Evolutionary conservation across 345 rosid genomes (phyloP), one percentile per base, ranked within the genome.

Genomic region (Aquilaria malaccensis): DNA sequence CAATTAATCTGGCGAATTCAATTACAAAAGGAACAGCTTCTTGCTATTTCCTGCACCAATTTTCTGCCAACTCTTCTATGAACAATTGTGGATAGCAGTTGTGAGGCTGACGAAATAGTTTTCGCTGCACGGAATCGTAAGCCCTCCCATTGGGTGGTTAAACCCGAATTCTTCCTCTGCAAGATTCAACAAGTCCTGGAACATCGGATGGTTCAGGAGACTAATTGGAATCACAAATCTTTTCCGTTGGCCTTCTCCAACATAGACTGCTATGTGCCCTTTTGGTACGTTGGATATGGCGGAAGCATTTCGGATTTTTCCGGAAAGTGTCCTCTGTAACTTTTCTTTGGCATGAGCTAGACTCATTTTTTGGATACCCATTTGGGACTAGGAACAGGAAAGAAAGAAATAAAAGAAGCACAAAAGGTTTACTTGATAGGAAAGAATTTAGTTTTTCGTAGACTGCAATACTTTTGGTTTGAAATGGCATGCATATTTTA

Each of bases 101-200:
- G 62, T 65, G 22, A 66, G 51, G n/a, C 45, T 50, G 14, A 66
- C 43, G 63, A 66, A 66, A 31, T 51, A 58, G 50, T 66, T 56
- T 66, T 66, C 62, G 41, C 50, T 58, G 62, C 69, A 66, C 13
- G 63, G 62, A 50, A 66, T 29, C 9, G 69, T 66, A 50, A 66
- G 69, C 7, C 69, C 69, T 7, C 69, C 63, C 61, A 58, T 58
- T 1, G 63, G 58, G 50, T 66, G 58, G 41, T 66, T 66, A 62
- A 57, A 66, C 22, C 69, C 69, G 15, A 50, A 66, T 58, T 66
- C 69, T 66, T 66, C 69, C 62, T 66, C 69, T 2, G 69, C 69
- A 29, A 56, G 57, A 41, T 50, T 67, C 10, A 67, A 15, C 49
- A 67, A 33, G 47, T 60, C 59, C 15, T 67, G 59, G 50, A 67